Evolutionary conservation across 768 basidiomycete genomes (phyloP).

Genomic region (Gloeopeniophorella convolvens): DNA sequence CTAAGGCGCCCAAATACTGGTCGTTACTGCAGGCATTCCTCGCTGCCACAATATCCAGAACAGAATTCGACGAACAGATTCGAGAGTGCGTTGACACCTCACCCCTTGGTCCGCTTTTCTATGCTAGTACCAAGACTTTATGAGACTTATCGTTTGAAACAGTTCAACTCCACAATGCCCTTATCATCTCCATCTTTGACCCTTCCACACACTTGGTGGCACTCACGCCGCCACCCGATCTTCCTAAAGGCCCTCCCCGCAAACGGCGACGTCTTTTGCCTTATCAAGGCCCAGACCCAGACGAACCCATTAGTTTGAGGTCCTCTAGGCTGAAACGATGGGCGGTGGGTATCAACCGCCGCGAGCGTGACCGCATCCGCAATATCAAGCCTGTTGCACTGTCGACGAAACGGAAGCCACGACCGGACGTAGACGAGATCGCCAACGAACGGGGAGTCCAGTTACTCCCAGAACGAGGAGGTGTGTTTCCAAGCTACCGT

Average conservation of each 20-base stretch:
- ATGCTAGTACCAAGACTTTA: slow-evolving; percentile 1
- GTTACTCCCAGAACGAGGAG: slow-evolving; percentile 58
- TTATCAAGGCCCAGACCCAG: slow-evolving; percentile 58
- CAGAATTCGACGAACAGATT: slow-evolving; percentile 70
- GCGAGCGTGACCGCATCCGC: slow-evolving; percentile 68
- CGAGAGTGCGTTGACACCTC: slow-evolving; percentile 55
- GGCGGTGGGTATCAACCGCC: slow-evolving; percentile 63
- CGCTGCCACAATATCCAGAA: slow-evolving; percentile 58
- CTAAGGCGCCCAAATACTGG: slow-evolving; percentile 57
- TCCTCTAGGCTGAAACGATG: slow-evolving; percentile 67
- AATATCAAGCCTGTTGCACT: slow-evolving; percentile 38
- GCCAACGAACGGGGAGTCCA: slow-evolving; percentile 61
- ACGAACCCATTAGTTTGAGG: slow-evolving; percentile 48
- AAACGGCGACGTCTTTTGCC: slow-evolving; percentile 64
- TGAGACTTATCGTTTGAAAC: not conserved
- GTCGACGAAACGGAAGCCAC: slow-evolving; percentile 37
- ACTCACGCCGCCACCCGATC: slow-evolving; percentile 56
- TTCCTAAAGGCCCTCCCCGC: slow-evolving; percentile 56
- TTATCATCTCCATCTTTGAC: slow-evolving; percentile 79
- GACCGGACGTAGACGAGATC: slow-evolving; percentile 58
- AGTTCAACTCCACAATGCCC: slow-evolving; percentile 80
- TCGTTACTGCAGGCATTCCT: slow-evolving; percentile 59
- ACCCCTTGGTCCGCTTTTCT: slow-evolving; percentile 35
- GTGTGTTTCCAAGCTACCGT: slow-evolving; percentile 31
- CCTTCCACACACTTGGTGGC: slow-evolving; percentile 66